These are phyloP conservation scores for Solanum tarijense DNA, from an alignment of 257 asterid species.

Conservation along the genomic window DNA sequence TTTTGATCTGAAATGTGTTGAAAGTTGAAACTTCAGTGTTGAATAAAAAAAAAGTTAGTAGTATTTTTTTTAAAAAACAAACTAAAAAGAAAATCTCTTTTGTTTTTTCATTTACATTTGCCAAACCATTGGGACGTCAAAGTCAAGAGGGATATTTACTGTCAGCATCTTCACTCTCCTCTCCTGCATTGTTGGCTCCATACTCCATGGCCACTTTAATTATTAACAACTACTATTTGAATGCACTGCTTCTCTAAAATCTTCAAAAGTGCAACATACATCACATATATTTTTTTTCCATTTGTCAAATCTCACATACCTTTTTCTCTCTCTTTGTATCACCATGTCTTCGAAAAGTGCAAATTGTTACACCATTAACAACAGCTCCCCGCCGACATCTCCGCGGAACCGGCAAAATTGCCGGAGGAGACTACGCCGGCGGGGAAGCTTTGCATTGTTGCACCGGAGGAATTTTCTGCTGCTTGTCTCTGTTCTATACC, in stretches of 20 bases:
- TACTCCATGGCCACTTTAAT: not conserved
- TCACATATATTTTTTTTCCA: not conserved
- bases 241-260: not conserved
- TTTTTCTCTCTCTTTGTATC: not conserved
- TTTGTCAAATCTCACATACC: not conserved
- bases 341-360: not conserved
- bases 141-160: not conserved
- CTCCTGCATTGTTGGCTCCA: not conserved
- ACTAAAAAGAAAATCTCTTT: too few relatives aligned
- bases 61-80: too few relatives aligned
- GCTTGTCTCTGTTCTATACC: constrained; percentile 26
- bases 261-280: not conserved
- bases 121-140: not conserved
- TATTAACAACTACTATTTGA: not conserved
- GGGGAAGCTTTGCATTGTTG: not conserved
- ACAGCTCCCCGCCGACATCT: constrained; percentile 1
- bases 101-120: not conserved
- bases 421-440: constrained; percentile 10
- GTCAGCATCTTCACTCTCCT: not conserved
- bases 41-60: too few relatives aligned
- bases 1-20: too few relatives aligned
- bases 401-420: not conserved
- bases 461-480: not conserved
- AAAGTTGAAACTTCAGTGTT: too few relatives aligned
- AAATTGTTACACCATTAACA: not conserved